Base-by-base conservation (phyloP, 345 rosid species). In the Arabis alpina region DNA sequence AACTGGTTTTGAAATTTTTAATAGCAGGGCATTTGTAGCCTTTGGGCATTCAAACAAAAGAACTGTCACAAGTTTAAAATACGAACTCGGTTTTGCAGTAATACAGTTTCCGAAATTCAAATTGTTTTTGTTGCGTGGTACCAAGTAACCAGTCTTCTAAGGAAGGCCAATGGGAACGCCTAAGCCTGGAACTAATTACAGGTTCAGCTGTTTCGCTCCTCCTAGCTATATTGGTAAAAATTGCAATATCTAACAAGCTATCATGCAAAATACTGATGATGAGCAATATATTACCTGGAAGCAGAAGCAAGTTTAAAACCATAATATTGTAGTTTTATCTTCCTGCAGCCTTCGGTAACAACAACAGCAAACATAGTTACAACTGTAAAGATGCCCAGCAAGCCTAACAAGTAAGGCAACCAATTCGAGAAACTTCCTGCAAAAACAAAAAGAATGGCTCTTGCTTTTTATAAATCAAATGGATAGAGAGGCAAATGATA, bases 331-430 rank as follows among this genome's bases (percentile, higher is more conserved):
- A 93, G 80, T 79, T 93, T 93, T 70, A 93, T 83, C 81, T 93
- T 93, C 85, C 98, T 84, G 87, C 94, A 91, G 72, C 98, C 97
- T 81, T 91, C 96, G 10, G 98, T 91, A 43, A 93, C 90, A 61
- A 93, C 84, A 70, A 89, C 94, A 32, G 98, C 98, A 86, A 88
- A 85, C 98, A 93, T 91, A 27, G 98, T 91, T 61, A 93, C 94
- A 10, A 86, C 25, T 9, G 88, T 87, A 72, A 88, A 93, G 77
- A 85, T 69, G 63, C 90, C 92, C 69, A 91, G 54, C 68, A 90
- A 77, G 3, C 82, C 91, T 52, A 91, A 72, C 73, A 83, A 57
- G 63, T 86, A 93, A 3, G 89, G 98, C 93, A 80, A 88, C 95
- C 88, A 87, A 53, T 73, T 86, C 66, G 76, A 72, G 63, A 83